These are phyloP conservation scores for Lactarius trivialis DNA, from an alignment of 768 basidiomycete species.

Conservation along the genomic window DNA sequence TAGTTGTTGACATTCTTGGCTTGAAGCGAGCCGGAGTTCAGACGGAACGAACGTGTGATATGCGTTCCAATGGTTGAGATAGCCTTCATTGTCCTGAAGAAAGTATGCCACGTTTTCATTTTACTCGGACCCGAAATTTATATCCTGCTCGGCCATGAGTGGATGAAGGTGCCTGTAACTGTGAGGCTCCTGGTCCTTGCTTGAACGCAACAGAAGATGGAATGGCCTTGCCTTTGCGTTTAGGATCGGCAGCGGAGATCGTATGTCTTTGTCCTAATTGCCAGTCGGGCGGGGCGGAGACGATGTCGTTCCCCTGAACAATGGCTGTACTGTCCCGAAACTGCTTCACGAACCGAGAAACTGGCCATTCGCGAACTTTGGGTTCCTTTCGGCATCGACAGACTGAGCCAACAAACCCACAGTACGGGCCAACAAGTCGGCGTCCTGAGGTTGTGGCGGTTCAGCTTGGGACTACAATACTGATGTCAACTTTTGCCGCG, in stretches of 20 bases:
- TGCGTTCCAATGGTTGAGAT: conserved; percentile 51
- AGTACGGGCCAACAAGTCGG: conserved; percentile 72
- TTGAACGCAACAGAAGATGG: neutral
- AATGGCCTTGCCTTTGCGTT: conserved; percentile 60
- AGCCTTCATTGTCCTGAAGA: conserved; percentile 64
- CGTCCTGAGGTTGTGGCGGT: conserved; percentile 31
- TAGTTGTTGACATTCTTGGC: conserved; percentile 53
- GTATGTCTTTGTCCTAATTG: conserved; percentile 22
- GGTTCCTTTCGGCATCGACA: conserved; percentile 68
- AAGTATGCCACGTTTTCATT: conserved; percentile 65
- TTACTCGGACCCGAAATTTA: conserved; percentile 6
- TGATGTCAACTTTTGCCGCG: conserved; percentile 10
- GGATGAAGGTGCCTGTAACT: neutral
- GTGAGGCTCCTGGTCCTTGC: neutral
- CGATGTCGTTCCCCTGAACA: conserved; percentile 77
- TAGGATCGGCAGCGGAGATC: conserved; percentile 37
- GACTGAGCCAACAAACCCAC: conserved; percentile 73
- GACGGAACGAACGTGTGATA: conserved; percentile 25
- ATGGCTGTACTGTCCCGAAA: conserved; percentile 72
- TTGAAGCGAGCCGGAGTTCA: neutral
- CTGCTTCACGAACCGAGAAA: conserved; percentile 86
- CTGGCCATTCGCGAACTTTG: conserved; percentile 78
- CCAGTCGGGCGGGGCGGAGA: conserved; percentile 35
- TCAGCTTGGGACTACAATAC: conserved; percentile 2
- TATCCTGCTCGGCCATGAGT: neutral